Evolutionary conservation across 2,329 filamentous ascomycete species (phyloP).

Genomic region (Didymellaceae sp.): DNA sequence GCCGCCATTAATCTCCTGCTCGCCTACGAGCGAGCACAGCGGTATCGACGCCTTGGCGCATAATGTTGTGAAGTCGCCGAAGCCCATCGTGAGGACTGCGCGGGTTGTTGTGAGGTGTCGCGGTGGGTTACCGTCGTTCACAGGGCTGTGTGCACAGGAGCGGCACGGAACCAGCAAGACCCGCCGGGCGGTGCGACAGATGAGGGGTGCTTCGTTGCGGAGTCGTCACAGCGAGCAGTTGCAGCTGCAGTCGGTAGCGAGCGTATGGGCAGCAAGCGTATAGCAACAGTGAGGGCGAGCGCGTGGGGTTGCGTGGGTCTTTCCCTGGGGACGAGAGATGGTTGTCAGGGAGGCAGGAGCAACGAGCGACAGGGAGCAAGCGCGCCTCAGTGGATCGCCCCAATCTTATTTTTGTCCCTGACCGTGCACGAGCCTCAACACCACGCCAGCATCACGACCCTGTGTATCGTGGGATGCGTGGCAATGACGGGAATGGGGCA

Average conservation of each 20-base stretch:
- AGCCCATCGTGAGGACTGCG: conserved; percentile 66
- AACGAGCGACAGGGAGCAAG: conserved; percentile 1
- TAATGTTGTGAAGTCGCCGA: conserved; percentile 88
- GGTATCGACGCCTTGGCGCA: conserved; percentile 86
- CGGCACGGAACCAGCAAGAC: conserved; percentile 15
- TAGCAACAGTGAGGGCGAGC: conserved; percentile 17
- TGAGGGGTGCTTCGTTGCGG: conserved; percentile 8
- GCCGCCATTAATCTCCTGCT: conserved; percentile 69
- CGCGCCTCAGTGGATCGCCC: conserved; percentile 10
- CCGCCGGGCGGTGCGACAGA: conserved; percentile 6
- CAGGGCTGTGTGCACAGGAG: conserved; percentile 12
- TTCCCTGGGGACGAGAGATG: conserved; percentile 22
- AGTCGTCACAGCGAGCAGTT: too few relatives aligned
- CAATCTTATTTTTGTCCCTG: not conserved
- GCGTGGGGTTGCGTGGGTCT: conserved; percentile 33
- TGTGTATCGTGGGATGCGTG: not conserved
- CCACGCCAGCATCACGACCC: not conserved
- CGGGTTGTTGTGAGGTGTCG: conserved; percentile 1
- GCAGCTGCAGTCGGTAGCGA: conserved; percentile 23
- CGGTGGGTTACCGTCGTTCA: conserved; percentile 7
- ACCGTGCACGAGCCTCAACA: conserved; percentile 8
- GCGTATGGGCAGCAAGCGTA: conserved; percentile 23
- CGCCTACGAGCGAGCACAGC: conserved; percentile 84
- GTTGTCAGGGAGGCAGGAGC: conserved; percentile 38
- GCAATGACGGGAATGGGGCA: too few relatives aligned